phyloP scores from a whole-genome alignment of 176 grass and related monocot species.

The Cenchrus purpureus region DNA sequence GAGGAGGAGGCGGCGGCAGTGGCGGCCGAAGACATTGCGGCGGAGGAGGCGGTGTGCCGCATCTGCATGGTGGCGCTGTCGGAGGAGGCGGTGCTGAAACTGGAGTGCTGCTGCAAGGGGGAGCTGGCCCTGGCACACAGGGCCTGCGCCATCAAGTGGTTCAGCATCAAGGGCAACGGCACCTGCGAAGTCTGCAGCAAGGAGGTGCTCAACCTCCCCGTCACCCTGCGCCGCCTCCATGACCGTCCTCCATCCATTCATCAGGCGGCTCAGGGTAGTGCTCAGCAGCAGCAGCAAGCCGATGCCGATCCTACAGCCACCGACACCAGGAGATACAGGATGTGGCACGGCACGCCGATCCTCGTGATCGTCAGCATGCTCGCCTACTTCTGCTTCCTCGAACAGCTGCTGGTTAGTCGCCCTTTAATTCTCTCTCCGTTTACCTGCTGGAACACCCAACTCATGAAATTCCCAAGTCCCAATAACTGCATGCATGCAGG shows the following conservation, averaged over 20 bases:
- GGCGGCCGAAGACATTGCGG: constrained; percentile 5
- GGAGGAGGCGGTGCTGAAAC: constrained; percentile 54
- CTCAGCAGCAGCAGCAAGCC: background rate
- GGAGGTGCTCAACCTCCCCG: constrained; percentile 68
- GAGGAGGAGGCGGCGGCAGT: background rate
- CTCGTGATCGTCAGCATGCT: constrained; percentile 64
- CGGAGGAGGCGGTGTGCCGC: constrained; percentile 72
- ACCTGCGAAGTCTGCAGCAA: constrained; percentile 74
- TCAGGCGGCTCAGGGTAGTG: background rate
- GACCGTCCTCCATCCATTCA: too few species aligned
- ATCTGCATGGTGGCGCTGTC: constrained; percentile 66
- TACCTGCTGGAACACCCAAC: background rate
- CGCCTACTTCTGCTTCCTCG: constrained; percentile 81
- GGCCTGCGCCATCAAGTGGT: constrained; percentile 75
- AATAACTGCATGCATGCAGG: background rate
- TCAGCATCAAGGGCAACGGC: constrained; percentile 67
- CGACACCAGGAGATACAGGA: background rate
- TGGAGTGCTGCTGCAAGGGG: constrained; percentile 82
- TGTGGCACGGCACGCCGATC: constrained; percentile 55
- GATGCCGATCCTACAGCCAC: background rate
- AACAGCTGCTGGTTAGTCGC: constrained; percentile 58
- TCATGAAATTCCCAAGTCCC: too few species aligned
- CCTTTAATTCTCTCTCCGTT: background rate
- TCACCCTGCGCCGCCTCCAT: constrained; percentile 57
- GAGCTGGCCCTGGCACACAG: constrained; percentile 68